Percentiles rank a stretch among this genome's conserved stretches.
phyloP scores from a whole-genome alignment of 208 protist species.

The Kentomonas sorsogonicus region DNA sequence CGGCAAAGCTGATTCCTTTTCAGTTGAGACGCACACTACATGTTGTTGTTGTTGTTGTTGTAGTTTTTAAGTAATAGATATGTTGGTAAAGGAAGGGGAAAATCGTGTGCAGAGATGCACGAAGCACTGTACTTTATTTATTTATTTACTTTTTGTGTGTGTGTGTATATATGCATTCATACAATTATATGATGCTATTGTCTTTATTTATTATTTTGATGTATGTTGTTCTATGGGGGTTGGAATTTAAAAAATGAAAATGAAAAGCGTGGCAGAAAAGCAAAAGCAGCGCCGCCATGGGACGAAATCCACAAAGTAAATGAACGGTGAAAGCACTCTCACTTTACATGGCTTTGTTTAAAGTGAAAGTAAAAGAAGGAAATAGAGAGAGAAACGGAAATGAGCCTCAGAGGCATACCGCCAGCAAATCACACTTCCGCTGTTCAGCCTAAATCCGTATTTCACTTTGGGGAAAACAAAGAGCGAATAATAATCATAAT shows the following conservation, averaged over 20 bases:
- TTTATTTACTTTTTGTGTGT: neutral
- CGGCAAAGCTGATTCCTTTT: neutral
- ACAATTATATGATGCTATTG: conserved; percentile 3
- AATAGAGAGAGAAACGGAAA: conserved; percentile 1
- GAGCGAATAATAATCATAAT: neutral
- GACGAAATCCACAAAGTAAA: no score
- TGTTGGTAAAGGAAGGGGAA: no score
- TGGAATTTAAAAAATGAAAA: no score
- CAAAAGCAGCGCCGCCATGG: no score
- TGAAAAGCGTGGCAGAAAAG: no score
- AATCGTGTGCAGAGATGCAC: no score
- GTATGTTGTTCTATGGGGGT: conserved; percentile 7
- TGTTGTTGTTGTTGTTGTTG: neutral
- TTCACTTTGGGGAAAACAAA: conserved; percentile 1
- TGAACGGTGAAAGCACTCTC: neutral
- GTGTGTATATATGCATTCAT: neutral
- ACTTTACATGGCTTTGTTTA: neutral
- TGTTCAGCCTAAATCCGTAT: no score
- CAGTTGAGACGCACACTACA: neutral
- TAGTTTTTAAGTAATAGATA: neutral
- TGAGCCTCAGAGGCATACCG: no score
- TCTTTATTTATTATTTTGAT: conserved; percentile 9
- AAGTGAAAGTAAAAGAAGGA: neutral
- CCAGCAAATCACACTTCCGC: no score
- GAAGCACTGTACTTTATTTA: no score